Percentiles rank a stretch among this genome's conserved stretches.
These are phyloP conservation scores for Magnolia officinalis DNA, from an alignment of 164 flowering plant genomes.

Conservation along the genomic window DNA sequence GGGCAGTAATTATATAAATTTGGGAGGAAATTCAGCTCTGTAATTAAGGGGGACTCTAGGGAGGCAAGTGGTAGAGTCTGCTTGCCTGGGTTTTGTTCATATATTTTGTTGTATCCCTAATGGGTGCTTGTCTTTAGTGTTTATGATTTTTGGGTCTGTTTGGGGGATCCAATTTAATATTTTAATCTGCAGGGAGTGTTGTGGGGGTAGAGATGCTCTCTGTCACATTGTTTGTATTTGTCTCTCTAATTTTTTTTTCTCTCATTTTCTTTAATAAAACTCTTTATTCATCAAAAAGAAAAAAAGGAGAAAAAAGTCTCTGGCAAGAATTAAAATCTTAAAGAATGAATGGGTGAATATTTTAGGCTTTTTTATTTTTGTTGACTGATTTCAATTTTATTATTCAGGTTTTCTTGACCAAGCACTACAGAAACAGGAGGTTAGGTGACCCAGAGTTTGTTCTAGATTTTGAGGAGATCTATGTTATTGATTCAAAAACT, in stretches of 20 bases:
- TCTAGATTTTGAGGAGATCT: slow-evolving; percentile 93
- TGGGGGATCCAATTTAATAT: no score
- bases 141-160: no score
- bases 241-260: background rate
- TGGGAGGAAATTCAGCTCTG: no score
- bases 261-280: background rate
- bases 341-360: background rate
- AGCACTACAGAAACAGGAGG: slow-evolving; percentile 86
- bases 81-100: no score
- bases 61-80: no score
- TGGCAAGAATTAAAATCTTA: background rate
- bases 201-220: background rate
- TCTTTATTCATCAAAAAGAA: no score
- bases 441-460: slow-evolving; percentile 76
- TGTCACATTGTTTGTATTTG: background rate
- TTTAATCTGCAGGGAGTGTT: no score
- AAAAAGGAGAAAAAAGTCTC: background rate
- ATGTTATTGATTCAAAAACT: slow-evolving; percentile 87
- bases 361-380: background rate
- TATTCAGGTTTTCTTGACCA: slow-evolving; percentile 79
- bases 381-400: slow-evolving; percentile 1
- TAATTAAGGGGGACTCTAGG: no score
- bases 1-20: no score
- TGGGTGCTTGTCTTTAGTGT: no score
- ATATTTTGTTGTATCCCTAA: no score